These are phyloP conservation scores for Coniochaeta prunicola DNA, from an alignment of 2,329 filamentous ascomycete genomes.

Conservation along the genomic window DNA sequence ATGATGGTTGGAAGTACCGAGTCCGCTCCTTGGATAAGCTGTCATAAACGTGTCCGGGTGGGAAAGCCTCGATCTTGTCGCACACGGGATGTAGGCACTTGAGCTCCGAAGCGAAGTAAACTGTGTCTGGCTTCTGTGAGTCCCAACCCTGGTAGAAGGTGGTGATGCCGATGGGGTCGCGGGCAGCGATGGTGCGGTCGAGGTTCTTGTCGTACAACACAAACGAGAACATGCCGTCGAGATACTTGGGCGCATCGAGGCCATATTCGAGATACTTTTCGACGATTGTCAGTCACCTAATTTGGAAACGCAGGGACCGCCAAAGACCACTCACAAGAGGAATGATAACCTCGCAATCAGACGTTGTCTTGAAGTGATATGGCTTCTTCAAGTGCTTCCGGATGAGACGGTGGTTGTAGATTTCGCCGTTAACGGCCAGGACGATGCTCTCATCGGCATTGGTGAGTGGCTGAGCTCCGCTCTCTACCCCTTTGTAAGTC, in stretches of 20 bases:
- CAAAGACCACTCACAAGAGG: constrained; percentile 61
- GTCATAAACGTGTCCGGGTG: constrained; percentile 92
- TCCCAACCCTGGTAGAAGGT: constrained; percentile 95
- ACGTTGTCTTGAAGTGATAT: constrained; percentile 98
- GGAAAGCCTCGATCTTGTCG: constrained; percentile 91
- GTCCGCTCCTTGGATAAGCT: constrained; percentile 80
- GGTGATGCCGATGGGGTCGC: constrained; percentile 94
- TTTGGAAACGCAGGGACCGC: neutral
- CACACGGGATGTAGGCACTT: constrained; percentile 91
- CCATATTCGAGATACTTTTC: constrained; percentile 77
- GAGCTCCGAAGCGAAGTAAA: constrained; percentile 95
- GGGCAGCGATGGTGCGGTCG: constrained; percentile 86
- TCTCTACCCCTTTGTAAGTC: constrained; percentile 51
- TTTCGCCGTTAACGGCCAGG: constrained; percentile 97
- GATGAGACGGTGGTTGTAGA: constrained; percentile 97
- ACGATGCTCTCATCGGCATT: constrained; percentile 84
- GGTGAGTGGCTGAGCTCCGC: constrained; percentile 89
- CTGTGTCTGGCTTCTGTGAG: constrained; percentile 71
- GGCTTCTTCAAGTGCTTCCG: constrained; percentile 76
- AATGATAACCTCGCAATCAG: constrained; percentile 98
- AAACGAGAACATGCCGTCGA: constrained; percentile 99
- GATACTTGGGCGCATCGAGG: constrained; percentile 82
- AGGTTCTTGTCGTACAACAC: constrained; percentile 94
- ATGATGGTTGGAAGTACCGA: constrained; percentile 84
- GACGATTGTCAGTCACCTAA: neutral